phyloP scores from a whole-genome alignment of 1,284 basidiomycete species.

The Salmacisia buchloeana region DNA sequence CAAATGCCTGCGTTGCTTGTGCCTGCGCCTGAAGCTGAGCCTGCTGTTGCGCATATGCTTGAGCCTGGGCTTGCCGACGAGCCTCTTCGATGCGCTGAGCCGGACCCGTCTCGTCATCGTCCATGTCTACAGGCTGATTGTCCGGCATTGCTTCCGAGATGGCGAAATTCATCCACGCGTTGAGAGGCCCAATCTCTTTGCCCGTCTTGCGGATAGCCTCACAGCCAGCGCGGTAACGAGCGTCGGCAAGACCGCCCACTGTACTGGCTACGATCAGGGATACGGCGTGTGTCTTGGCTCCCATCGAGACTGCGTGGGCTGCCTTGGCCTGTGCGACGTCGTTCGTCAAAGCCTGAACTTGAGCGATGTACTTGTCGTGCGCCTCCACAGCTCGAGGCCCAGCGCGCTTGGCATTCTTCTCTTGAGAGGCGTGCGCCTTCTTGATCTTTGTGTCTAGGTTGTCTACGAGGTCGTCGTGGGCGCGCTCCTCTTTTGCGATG shows the following conservation, averaged over 20 bases:
- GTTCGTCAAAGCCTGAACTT: conserved; percentile 32
- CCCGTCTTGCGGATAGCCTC: conserved; percentile 39
- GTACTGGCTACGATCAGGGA: conserved; percentile 32
- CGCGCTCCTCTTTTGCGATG: conserved; percentile 47
- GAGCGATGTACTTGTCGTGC: conserved; percentile 46
- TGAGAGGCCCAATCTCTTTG: conserved; percentile 32
- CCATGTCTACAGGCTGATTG: conserved; percentile 31
- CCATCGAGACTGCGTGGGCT: conserved; percentile 31
- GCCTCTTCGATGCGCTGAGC: conserved; percentile 27
- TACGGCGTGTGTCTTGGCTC: conserved; percentile 32
- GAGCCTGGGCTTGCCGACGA: conserved; percentile 22
- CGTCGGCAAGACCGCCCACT: conserved; percentile 40
- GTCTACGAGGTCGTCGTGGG: conserved; percentile 41
- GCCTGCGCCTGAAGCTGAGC: conserved; percentile 28
- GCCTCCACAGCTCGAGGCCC: conserved; percentile 30
- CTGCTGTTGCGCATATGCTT: too few relatives aligned
- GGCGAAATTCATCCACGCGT: conserved; percentile 38
- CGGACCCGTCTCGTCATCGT: conserved; percentile 30
- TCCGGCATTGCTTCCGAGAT: conserved; percentile 41
- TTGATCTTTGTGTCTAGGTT: conserved; percentile 45
- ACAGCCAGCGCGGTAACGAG: conserved; percentile 41
- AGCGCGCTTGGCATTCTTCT: conserved; percentile 39
- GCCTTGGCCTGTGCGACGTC: conserved; percentile 39
- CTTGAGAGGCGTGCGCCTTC: conserved; percentile 43
- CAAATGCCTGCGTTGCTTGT: conserved; percentile 11